Evolutionary conservation across 176 grass and related monocot species (phyloP), one percentile per base, ranked within the genome.

Genomic region (Aegilops speltoides): DNA sequence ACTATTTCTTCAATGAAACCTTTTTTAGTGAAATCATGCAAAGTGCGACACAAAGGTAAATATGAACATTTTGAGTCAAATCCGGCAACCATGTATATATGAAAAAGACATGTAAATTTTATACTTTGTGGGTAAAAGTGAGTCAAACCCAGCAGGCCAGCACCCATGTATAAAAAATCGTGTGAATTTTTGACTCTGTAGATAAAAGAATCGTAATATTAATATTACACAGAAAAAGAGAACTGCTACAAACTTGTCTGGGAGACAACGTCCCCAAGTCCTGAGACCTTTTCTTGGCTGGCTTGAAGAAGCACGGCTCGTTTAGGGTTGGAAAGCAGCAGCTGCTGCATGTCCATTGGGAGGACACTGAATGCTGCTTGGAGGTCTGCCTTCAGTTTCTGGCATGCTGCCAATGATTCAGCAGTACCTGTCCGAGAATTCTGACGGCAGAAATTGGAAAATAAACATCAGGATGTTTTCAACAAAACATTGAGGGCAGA

Each of bases 261-360:
- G 57, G 80, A 89, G 41, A 85, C 61, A 63, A 74, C 62, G 52
- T 52, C 64, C 64, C 87, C 41, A 10, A 45, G 31, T 29, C 63
- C 73, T 57, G 71, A 68, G 79, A 23, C 68, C 20, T 89, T 89
- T 85, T 91, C 89, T 68, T 86, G 66, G 81, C 72, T 90, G 43
- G 31, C 69, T 90, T 93, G 83, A 80, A 98, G 88, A 68, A 98
- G 94, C 81, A 87, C 72, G 64, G 92, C 87, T 82, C 92, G 92
- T 91, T 94, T 90, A 70, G 97, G 90, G 83, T 94, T 96, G 33
- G 92, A 99, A 54, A 99, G 86, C 45, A 99, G 61, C 48, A 96
- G 87, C 56, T 94, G 94, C 83, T 99, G 97, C 81, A 91, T 90
- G 83, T 99, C 97, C 82, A 96, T 94, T 19, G 97, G 94, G 57